Base-by-base conservation (phyloP, 2,329 filamentous ascomycete species). In the Dactylellina cionopaga region DNA sequence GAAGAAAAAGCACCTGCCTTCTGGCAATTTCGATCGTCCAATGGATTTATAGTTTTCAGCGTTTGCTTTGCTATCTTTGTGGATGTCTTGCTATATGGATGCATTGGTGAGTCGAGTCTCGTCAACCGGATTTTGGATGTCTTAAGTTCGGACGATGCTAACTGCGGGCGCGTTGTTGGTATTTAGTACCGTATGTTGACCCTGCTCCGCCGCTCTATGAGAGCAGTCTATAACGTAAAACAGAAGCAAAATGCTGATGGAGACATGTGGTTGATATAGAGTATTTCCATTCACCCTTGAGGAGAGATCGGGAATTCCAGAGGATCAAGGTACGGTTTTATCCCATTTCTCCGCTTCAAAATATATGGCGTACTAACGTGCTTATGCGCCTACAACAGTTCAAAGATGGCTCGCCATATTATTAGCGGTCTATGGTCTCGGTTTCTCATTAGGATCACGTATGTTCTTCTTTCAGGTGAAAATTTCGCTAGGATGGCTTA, bases 51-150 rank as follows among this genome's bases (percentile, higher is more conserved):
- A 15, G 59, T 72, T 35, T 72, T 72, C 11, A 72, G 68, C 39
- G 68, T 72, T 33, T 72, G 59, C 43, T 72, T 72, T 59, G 68
- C 68, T 10, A 72, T 72, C 17, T 72, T 72, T 41, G 68, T 72
- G 43, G 68, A 72, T n/a, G 68, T 72, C 24, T 22, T 72, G 59
- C 59, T 72, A 13, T 72, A 72, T 51, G 68, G 68, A n/a, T 72
- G 68, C 13, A 72, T 72, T 31, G 68, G 68, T 72, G 41, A 60
- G 52, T 43, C 22, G 6, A 29, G 13, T 5, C 33, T 31, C 15
- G 7, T 22, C 31, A 19, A 4, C 4, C 25, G 17, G 13, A 17
- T n/a, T 51, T 25, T 13, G 25, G 13, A 10, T 31, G 13, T 24
- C 31, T 62, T 31, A 11, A 17, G 29, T 17, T 19, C 10, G 2